Conservation (phyloP, 2,329 filamentous ascomycete genomes). For the Ophiostoma himal-ulmi region DNA sequence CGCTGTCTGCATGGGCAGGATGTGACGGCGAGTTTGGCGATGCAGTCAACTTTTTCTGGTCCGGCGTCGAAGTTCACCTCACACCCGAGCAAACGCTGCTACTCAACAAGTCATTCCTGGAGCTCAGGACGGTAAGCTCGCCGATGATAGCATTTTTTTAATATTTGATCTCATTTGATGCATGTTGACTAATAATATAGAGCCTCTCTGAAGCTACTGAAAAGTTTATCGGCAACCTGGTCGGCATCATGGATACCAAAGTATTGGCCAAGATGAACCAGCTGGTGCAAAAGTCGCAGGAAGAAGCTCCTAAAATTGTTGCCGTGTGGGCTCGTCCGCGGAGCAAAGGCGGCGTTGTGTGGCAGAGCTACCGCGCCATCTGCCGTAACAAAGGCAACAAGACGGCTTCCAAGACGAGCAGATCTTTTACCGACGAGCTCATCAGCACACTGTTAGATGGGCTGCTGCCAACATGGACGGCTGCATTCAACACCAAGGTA, state of each 20-base stretch:
- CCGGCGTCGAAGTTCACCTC: neutral
- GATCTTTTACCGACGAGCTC: neutral
- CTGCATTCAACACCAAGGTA: neutral
- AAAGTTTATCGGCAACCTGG: neutral
- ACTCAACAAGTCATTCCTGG: neutral
- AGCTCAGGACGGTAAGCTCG: neutral
- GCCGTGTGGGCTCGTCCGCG: neutral
- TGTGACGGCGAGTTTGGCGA: neutral
- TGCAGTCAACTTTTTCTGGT: neutral
- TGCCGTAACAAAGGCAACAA: neutral
- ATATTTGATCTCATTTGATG: no score
- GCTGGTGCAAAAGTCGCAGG: neutral
- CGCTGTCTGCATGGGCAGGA: neutral
- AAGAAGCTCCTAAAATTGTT: neutral
- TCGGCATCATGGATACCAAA: neutral
- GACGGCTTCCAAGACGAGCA: conserved; percentile 2
- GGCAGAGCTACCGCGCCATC: neutral
- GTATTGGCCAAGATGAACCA: neutral
- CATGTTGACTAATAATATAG: neutral
- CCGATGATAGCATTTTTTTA: neutral
- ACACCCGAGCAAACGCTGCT: neutral
- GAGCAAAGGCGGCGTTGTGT: neutral
- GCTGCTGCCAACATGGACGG: neutral
- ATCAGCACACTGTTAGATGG: neutral
- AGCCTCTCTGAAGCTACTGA: neutral